Evolutionary conservation across 495 filamentous ascomycete species (phyloP).

Genomic region (Clavariopsis aquatica): DNA sequence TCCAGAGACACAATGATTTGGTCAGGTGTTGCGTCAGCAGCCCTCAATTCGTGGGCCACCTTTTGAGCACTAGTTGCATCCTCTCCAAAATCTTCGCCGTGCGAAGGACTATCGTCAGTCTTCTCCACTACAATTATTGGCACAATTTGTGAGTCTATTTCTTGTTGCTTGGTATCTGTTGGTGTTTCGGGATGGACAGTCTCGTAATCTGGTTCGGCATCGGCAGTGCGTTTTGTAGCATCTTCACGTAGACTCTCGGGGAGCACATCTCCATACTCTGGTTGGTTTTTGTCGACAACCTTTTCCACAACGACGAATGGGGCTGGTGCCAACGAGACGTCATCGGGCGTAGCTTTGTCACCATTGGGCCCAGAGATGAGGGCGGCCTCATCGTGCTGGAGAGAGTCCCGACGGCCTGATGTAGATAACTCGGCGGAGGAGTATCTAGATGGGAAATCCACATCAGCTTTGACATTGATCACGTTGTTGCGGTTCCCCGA

Average conservation of each 20-base stretch:
- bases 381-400: neutral
- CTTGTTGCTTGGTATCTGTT: constrained; percentile 2
- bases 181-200: constrained; percentile 6
- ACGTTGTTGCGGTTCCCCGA: constrained; percentile 62
- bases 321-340: constrained; percentile 14
- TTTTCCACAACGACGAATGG: constrained; percentile 37
- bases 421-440: neutral
- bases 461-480: constrained; percentile 45
- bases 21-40: constrained; percentile 38
- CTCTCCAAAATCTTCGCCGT: constrained; percentile 40
- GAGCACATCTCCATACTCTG: constrained; percentile 28
- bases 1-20: constrained; percentile 25
- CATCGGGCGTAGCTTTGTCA: neutral
- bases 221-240: constrained; percentile 26
- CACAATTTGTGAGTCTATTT: constrained; percentile 3
- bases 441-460: neutral
- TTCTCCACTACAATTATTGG: constrained; percentile 38
- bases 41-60: constrained; percentile 35
- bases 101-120: constrained; percentile 28
- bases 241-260: constrained; percentile 25
- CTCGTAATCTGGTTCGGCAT: constrained; percentile 36
- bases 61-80: constrained; percentile 34
- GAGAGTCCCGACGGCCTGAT: constrained; percentile 4
- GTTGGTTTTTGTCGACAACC: constrained; percentile 24
- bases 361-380: neutral